Conservation (phyloP, 768 basidiomycete genomes). For the Pleurotus pulmonarius region DNA sequence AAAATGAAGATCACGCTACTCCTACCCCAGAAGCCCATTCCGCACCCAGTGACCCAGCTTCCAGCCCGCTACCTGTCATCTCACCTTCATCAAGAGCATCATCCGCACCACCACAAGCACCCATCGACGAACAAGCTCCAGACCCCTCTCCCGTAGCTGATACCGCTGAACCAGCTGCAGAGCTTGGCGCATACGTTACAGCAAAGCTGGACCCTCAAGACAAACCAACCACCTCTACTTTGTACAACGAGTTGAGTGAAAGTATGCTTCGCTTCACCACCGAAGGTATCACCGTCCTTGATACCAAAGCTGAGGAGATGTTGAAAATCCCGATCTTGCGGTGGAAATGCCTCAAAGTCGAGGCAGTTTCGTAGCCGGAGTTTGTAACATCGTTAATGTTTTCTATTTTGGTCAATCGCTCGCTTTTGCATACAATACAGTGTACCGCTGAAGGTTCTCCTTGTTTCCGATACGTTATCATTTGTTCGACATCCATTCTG, state of each 20-base stretch:
- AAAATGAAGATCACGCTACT: neutral
- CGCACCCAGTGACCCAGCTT: slow-evolving; percentile 2
- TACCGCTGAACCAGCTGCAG: neutral
- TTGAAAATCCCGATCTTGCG: neutral
- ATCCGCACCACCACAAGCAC: neutral
- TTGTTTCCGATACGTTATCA: too few relatives aligned
- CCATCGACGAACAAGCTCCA: neutral
- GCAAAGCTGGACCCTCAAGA: neutral
- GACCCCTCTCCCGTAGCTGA: neutral
- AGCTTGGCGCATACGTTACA: neutral
- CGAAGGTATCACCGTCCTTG: neutral
- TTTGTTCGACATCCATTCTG: too few relatives aligned
- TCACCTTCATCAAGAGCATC: slow-evolving; percentile 4
- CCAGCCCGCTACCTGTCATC: slow-evolving; percentile 2
- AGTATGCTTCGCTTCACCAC: neutral
- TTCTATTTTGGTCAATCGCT: too few relatives aligned
- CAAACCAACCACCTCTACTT: neutral
- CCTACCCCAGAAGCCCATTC: neutral
- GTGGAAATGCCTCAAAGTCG: neutral
- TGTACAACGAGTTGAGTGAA: neutral
- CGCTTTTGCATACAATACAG: too few relatives aligned
- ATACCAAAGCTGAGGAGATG: neutral
- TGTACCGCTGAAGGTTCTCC: too few relatives aligned
- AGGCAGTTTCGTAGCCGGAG: too few relatives aligned
- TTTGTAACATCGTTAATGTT: too few relatives aligned